phyloP scores from a whole-genome alignment of 2,329 filamentous ascomycete species.

The Malbranchea cinnamomea region DNA sequence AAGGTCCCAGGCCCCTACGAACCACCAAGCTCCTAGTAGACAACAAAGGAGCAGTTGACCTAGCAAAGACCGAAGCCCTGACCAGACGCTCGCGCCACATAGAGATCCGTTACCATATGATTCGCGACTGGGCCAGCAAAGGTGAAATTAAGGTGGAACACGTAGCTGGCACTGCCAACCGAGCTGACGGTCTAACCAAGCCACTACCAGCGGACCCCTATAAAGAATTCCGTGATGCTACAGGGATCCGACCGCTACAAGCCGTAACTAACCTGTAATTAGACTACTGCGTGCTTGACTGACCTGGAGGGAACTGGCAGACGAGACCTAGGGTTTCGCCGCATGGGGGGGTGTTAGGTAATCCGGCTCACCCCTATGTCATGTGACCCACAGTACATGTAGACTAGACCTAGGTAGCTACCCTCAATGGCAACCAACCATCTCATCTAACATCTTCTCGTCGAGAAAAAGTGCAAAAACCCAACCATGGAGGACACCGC shows the following conservation, averaged over 20 bases:
- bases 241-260: neutral
- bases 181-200: neutral
- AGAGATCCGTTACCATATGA: conserved; percentile 2
- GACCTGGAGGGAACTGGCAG: too few relatives aligned
- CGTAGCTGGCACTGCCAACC: conserved; percentile 1
- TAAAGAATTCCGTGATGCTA: neutral
- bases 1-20: too few relatives aligned
- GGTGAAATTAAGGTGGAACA: conserved; percentile 2
- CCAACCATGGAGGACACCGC: conserved; percentile 6
- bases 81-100: conserved; percentile 1
- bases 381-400: too few relatives aligned
- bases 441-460: too few relatives aligned
- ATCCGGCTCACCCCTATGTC: too few relatives aligned
- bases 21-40: conserved; percentile 1
- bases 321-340: too few relatives aligned
- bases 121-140: neutral
- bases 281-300: too few relatives aligned
- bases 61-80: conserved; percentile 2
- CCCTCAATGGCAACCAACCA: too few relatives aligned
- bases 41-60: conserved; percentile 3
- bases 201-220: neutral
- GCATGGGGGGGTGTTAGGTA: too few relatives aligned
- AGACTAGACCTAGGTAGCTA: too few relatives aligned
- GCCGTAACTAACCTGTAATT: neutral
- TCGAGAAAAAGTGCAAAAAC: too few relatives aligned